Evolutionary conservation across 192 early-diverging fungal genomes (phyloP), one percentile per base, ranked within the genome.

Genomic region (Mortierella claussenii): DNA sequence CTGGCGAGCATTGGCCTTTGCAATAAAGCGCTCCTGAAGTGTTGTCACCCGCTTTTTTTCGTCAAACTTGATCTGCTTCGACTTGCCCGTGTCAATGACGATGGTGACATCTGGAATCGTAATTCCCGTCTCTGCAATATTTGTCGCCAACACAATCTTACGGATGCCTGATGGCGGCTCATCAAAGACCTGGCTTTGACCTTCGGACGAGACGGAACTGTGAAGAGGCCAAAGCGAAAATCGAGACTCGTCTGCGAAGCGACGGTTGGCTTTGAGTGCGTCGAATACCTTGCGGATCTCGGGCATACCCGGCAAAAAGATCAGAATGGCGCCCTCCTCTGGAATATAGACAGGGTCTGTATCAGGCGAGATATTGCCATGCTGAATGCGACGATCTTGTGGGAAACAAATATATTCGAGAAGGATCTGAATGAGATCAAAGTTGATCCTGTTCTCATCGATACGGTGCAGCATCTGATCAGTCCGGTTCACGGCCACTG

Each of bases 101-200:
- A 86, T 86, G 1, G 90, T 91, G 8, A 93, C 89, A 80, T 95
- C 94, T 3, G 88, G 86, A 20, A 94, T 91, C 5, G 93, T 94
- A 56, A 94, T 90, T 64, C 91, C 89, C 0, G 93, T 94, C 73
- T 94, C 93, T 11, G 93, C 93, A 55, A 94, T 88, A 47, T 94
- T 94, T 24, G 93, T 94, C 6, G 89, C 80, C 17, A 94, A 62
- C 11, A 94, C 90, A 49, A 94, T 83, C 68, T 94, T 94, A 21
- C 91, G 65, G 11, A 83, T 53, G 5, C 86, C 85, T 9, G 59
- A 55, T 2, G 78, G 67, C 0, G 86, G 73, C 0, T 62, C 56
- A 55, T 81, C 80, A 69, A 95, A 95, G 15, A 95, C 92, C 7
- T 70, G 82, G 47, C 65, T 86, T 79, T 95, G 93, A 21, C 88